Evolutionary conservation across 768 basidiomycete species (phyloP).

Genomic region (Sistotremastrum niveocremeum): DNA sequence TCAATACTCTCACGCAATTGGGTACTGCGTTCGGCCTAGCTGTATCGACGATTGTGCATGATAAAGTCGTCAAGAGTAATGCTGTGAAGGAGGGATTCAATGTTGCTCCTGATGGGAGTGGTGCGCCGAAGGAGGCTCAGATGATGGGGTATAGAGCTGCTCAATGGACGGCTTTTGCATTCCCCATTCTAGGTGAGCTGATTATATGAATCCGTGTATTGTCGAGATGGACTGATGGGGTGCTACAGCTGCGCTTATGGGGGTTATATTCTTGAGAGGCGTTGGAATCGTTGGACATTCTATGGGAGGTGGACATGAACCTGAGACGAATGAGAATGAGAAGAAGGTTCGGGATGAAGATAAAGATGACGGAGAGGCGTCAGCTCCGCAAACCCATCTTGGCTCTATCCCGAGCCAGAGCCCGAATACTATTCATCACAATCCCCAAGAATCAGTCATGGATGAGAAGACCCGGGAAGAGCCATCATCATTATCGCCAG

Average conservation of each 20-base stretch:
- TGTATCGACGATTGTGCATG: slow-evolving; percentile 57
- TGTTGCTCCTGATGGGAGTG: slow-evolving; percentile 14
- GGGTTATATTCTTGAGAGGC: slow-evolving; percentile 23
- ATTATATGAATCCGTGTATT: too few relatives aligned
- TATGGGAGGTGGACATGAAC: not conserved
- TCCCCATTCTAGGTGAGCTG: slow-evolving; percentile 42
- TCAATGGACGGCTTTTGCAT: slow-evolving; percentile 51
- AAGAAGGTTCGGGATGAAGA: not conserved
- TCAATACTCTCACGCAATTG: slow-evolving; percentile 68
- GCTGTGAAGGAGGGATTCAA: slow-evolving; percentile 20
- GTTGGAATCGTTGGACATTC: slow-evolving; percentile 28
- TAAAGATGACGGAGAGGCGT: not conserved
- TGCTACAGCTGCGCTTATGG: slow-evolving; percentile 18
- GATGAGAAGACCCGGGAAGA: too few relatives aligned
- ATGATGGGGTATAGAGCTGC: slow-evolving; percentile 48
- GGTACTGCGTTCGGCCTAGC: slow-evolving; percentile 61
- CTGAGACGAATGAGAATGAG: not conserved
- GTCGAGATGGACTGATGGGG: not conserved
- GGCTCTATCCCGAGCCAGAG: too few relatives aligned
- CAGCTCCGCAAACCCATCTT: too few relatives aligned
- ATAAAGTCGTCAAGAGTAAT: slow-evolving; percentile 29
- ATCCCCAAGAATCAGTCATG: too few relatives aligned
- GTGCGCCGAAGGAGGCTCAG: slow-evolving; percentile 22
- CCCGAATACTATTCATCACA: too few relatives aligned
- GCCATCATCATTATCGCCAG: too few relatives aligned